These are phyloP conservation scores for Mortierella sp. DNA, from an alignment of 371 early-diverging fungal genomes.

Conservation along the genomic window DNA sequence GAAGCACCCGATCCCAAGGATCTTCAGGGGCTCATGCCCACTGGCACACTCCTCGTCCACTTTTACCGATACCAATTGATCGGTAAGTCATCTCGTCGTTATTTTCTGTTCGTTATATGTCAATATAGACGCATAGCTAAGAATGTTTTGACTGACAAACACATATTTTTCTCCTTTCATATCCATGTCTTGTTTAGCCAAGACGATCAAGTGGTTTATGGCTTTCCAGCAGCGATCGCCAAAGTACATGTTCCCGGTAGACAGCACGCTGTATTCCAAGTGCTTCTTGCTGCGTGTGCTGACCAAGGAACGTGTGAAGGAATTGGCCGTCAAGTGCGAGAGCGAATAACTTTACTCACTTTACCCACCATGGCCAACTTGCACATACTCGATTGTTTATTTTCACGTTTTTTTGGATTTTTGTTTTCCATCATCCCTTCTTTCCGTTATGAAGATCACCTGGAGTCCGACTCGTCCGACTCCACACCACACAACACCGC, in stretches of 20 bases:
- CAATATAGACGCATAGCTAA: no score
- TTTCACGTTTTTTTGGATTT: neutral
- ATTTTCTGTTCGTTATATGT: no score
- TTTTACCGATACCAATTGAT: conserved; percentile 48
- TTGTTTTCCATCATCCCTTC: neutral
- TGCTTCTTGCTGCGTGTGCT: conserved; percentile 46
- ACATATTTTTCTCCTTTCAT: neutral
- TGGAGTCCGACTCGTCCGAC: no score
- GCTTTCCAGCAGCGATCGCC: conserved; percentile 46
- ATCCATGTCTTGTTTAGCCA: conserved; percentile 20
- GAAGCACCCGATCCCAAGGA: conserved; percentile 39
- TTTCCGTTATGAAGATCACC: conserved; percentile 5
- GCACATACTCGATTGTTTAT: neutral
- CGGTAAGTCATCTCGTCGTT: conserved; percentile 7
- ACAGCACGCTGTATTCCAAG: conserved; percentile 48
- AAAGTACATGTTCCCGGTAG: conserved; percentile 44
- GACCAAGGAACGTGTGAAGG: conserved; percentile 36
- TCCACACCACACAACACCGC: no score
- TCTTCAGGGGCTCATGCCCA: conserved; percentile 22
- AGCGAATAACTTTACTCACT: neutral
- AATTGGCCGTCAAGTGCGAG: conserved; percentile 40
- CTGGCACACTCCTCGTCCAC: conserved; percentile 32
- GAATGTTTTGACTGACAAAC: neutral
- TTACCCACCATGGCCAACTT: neutral
- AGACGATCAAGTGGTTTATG: conserved; percentile 56